Conservation (phyloP, 164 flowering plant species). For the Litsea cubeba region DNA sequence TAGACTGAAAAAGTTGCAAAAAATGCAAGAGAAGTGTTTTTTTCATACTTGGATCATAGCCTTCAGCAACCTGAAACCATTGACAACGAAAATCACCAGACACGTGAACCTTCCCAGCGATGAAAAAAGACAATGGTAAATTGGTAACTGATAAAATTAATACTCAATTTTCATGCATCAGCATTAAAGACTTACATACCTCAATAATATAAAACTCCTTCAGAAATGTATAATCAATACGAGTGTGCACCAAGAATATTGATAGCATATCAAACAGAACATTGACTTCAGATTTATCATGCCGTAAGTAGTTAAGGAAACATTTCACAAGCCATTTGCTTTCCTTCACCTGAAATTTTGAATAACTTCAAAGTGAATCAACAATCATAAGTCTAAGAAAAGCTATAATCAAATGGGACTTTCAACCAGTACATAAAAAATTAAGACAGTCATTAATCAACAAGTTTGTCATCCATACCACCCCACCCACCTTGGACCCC, state of each 20-base stretch:
- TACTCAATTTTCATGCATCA: background rate
- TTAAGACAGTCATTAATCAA: too few relatives aligned
- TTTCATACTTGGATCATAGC: slow-evolving; percentile 83
- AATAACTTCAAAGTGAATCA: background rate
- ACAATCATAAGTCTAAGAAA: background rate
- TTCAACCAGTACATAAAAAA: too few relatives aligned
- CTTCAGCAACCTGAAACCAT: slow-evolving; percentile 81
- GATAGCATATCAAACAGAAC: slow-evolving; percentile 91
- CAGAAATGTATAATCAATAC: slow-evolving; percentile 93
- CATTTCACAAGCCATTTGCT: slow-evolving; percentile 99
- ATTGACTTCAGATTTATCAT: slow-evolving; percentile 85
- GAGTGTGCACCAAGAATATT: slow-evolving; percentile 78
- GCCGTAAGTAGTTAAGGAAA: slow-evolving; percentile 85
- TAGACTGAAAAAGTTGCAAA: slow-evolving; percentile 77
- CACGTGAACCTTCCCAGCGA: background rate
- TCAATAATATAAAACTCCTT: slow-evolving; percentile 97
- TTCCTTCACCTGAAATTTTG: slow-evolving; percentile 79
- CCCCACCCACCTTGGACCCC: too few relatives aligned
- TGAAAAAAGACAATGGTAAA: background rate
- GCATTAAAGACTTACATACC: slow-evolving; percentile 36
- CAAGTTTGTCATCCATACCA: too few relatives aligned
- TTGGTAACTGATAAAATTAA: background rate
- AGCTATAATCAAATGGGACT: background rate
- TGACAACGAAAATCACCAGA: background rate
- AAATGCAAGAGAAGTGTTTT: slow-evolving; percentile 75